Base-by-base conservation (phyloP, 2,329 filamentous ascomycete species). In the Sporothrix curviconia region DNA sequence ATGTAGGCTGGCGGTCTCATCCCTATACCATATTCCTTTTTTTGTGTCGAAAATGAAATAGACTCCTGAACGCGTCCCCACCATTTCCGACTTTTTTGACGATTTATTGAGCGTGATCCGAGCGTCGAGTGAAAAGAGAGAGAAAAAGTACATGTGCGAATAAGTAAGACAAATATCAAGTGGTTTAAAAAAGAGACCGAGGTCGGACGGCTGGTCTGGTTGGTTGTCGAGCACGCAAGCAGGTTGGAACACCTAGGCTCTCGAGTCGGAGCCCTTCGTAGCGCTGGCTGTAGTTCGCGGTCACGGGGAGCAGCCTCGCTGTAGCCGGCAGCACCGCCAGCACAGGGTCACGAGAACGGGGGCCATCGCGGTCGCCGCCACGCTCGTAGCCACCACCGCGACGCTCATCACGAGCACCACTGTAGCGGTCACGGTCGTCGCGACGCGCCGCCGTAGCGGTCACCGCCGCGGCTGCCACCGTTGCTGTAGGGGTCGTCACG, bases 381-480 rank as follows among this genome's bases (percentile, higher is more conserved):
- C 59, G 61, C 36, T 61, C 61, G 46, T 60, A 59, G 47, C 73
- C 63, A 67, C 68, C 59, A 51, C 71, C 70, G 59, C 67, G 65
- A 44, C 69, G 66, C 12, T 69, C 67, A 15, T 63, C 67, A 46
- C 68, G 66, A 15, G 67, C 65, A n/a, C 66, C 68, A 40, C 68
- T 66, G 58, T 67, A 69, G 57, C 70, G 69, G 57, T 68, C 69
- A 55, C 78, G 78, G 63, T 82, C 80, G 5, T 78, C 74, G 53
- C 76, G 74, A 22, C 76, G 71, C 57, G 28, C 28, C 28, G 11
- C 73, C 73, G n/a, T 77, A 75, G 59, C 76, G 74, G 37, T 77
- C 73, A 58, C 73, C 72, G 30, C 51, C 57, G 22, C 76, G 72
- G 47, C 76, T 71, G 50, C 75, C 74, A 30, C 70, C 74, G 55